A percentile compares a stretch with the other conserved stretches of the same genome.
Conservation (phyloP, 148 eudicot species). For the Dianthus caryophyllus region DNA sequence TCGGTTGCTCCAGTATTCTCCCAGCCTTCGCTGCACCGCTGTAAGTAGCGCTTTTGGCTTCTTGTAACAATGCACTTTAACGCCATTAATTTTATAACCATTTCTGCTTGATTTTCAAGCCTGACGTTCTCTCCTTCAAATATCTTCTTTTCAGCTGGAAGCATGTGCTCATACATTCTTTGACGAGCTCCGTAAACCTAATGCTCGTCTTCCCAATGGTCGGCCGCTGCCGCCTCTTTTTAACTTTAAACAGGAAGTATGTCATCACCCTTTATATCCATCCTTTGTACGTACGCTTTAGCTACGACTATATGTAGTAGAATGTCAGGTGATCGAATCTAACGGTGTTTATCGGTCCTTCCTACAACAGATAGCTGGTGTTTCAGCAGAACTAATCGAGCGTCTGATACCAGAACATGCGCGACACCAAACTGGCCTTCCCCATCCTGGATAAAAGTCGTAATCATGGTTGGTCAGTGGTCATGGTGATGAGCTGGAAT, state of each 20-base stretch:
- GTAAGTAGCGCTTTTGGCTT: slow-evolving; percentile 38
- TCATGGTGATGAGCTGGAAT: slow-evolving; percentile 9
- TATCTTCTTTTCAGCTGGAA: slow-evolving; percentile 61
- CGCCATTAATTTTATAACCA: background rate
- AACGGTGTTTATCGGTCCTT: background rate
- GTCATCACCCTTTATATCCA: slow-evolving; percentile 20
- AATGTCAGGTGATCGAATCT: slow-evolving; percentile 5
- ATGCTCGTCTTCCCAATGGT: slow-evolving; percentile 90
- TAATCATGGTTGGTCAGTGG: background rate
- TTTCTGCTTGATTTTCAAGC: background rate
- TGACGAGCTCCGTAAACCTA: slow-evolving; percentile 89
- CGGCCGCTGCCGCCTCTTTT: slow-evolving; percentile 84
- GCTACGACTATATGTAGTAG: background rate
- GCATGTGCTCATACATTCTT: slow-evolving; percentile 94
- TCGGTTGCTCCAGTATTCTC: slow-evolving; percentile 80
- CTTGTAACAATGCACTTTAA: too few species aligned
- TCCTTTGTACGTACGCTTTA: background rate
- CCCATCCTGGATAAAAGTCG: slow-evolving; percentile 44
- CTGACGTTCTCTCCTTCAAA: background rate
- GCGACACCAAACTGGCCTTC: slow-evolving; percentile 50
- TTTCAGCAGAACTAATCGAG: slow-evolving; percentile 64
- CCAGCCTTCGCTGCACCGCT: slow-evolving; percentile 88
- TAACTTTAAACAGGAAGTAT: slow-evolving; percentile 92
- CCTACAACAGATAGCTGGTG: slow-evolving; percentile 66
- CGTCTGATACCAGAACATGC: slow-evolving; percentile 71